Conservation (phyloP, 148 eudicot genomes). For the Silene latifolia region DNA sequence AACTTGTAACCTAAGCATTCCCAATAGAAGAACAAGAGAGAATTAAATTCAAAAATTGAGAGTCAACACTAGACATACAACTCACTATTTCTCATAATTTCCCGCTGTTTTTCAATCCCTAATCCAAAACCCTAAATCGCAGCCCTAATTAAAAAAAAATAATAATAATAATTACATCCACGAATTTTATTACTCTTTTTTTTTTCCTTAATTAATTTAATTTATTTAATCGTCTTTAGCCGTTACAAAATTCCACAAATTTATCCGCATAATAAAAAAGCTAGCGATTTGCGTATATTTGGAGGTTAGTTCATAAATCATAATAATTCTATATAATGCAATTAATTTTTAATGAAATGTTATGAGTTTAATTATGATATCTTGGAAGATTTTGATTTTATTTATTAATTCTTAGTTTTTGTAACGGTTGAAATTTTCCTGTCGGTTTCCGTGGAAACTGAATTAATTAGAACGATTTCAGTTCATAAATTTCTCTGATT, state of each 20-base stretch:
- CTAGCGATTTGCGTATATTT: not conserved
- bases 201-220: not conserved
- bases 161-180: not conserved
- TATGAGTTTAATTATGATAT: constrained; percentile 4
- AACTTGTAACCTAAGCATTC: too few relatives aligned
- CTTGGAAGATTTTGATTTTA: not conserved
- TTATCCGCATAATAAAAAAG: not conserved
- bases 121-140: constrained; percentile 22
- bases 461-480: constrained; percentile 7
- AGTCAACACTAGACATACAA: too few relatives aligned
- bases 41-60: too few relatives aligned
- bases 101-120: constrained; percentile 24
- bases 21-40: too few relatives aligned
- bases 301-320: constrained; percentile 11
- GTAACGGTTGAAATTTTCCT: constrained; percentile 31
- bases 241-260: constrained; percentile 1
- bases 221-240: not conserved
- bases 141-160: not conserved
- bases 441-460: constrained; percentile 27
- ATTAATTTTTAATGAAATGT: not conserved
- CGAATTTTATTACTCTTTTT: not conserved
- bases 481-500: constrained; percentile 6
- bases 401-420: not conserved
- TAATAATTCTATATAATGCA: not conserved
- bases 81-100: constrained; percentile 10